Conservation (phyloP, 2,329 filamentous ascomycete genomes). For the Aspergillus sp. region DNA sequence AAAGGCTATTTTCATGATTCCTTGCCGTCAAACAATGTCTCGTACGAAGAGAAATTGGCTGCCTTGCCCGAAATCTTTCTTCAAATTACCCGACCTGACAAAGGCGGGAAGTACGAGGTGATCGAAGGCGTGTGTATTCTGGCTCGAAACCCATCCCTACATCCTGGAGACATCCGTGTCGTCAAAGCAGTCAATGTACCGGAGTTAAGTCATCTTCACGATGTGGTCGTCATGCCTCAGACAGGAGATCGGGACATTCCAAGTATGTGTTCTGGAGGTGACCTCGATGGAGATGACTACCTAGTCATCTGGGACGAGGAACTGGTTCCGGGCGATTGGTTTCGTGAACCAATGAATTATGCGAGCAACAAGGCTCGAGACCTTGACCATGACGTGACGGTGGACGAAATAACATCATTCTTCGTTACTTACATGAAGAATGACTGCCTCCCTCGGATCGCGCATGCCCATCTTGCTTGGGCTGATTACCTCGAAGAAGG, state of each 20-base stretch:
- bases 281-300: conserved; percentile 93
- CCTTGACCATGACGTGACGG: conserved; percentile 57
- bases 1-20: conserved; percentile 59
- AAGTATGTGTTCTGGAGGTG: conserved; percentile 93
- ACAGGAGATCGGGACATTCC: conserved; percentile 76
- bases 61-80: conserved; percentile 80
- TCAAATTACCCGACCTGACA: conserved; percentile 60
- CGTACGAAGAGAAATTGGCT: conserved; percentile 39
- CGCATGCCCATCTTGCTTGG: conserved; percentile 70
- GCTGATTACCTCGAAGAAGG: conserved; percentile 60
- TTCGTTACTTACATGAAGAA: conserved; percentile 93
- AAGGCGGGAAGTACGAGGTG: conserved; percentile 52
- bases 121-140: conserved; percentile 74
- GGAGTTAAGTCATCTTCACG: conserved; percentile 65
- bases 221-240: conserved; percentile 82
- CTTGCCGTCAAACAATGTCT: conserved; percentile 27
- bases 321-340: conserved; percentile 64
- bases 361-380: conserved; percentile 50
- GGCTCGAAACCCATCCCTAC: conserved; percentile 86
- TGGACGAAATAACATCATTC: conserved; percentile 70
- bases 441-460: conserved; percentile 72
- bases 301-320: conserved; percentile 83
- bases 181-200: conserved; percentile 74
- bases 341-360: conserved; percentile 73
- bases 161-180: conserved; percentile 84